Conservation (phyloP, 148 eudicot species). For the Hydrangea macrophylla region DNA sequence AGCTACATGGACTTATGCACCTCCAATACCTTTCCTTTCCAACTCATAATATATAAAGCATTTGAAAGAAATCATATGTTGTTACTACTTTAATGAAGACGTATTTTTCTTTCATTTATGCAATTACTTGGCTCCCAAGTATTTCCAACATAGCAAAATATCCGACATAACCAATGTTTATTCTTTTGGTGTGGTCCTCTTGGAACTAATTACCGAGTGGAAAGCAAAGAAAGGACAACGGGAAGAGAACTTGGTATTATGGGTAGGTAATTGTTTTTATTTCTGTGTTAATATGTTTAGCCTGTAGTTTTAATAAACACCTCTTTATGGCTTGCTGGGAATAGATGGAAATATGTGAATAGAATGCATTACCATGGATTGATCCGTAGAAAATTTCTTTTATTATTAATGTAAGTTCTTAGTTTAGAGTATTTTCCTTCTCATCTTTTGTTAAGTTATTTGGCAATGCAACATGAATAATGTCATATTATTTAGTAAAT, state of each 20-base stretch:
- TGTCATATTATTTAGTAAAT: no score
- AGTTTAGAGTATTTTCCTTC: no score
- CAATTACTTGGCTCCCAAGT: slow-evolving; percentile 80
- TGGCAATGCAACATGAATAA: no score
- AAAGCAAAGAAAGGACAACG: slow-evolving; percentile 57
- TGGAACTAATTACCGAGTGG: slow-evolving; percentile 68
- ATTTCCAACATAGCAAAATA: slow-evolving; percentile 78
- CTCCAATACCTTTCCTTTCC: slow-evolving; percentile 83
- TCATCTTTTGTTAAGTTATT: no score
- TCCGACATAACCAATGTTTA: slow-evolving; percentile 82
- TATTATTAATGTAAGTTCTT: no score
- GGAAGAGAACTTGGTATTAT: slow-evolving; percentile 76
- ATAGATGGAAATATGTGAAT: no score
- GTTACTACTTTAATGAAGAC: neutral
- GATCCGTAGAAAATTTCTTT: no score
- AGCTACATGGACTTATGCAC: slow-evolving; percentile 79
- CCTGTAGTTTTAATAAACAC: no score
- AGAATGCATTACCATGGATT: no score
- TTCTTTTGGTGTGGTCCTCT: no score
- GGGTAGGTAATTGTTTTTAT: slow-evolving; percentile 50
- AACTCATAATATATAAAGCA: neutral
- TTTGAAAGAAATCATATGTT: neutral
- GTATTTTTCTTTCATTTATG: neutral
- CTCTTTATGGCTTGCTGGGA: no score
- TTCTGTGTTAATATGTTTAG: neutral